A percentile compares a stretch with the other conserved stretches of the same genome.
Conservation (phyloP, 2,329 filamentous ascomycete species). For the Daldinia sp. region DNA sequence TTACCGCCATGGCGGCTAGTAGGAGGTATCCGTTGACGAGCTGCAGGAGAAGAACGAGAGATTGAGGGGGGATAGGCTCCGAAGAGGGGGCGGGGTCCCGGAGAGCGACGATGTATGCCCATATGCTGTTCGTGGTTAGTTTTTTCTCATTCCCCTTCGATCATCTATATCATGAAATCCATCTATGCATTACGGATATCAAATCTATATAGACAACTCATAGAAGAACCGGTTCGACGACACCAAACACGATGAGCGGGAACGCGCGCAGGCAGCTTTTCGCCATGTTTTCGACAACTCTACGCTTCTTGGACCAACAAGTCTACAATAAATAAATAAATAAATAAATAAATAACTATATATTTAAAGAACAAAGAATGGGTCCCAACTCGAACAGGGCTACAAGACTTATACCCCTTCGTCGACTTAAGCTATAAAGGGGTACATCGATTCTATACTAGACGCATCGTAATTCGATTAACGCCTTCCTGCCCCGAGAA, state of each 20-base stretch:
- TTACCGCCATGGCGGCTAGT: slow-evolving; percentile 43
- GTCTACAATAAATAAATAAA: background rate
- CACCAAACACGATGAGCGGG: slow-evolving; percentile 42
- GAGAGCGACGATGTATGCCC: slow-evolving; percentile 39
- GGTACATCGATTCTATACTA: background rate
- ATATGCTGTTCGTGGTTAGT: slow-evolving; percentile 21
- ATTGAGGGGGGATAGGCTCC: slow-evolving; percentile 31
- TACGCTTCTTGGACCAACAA: background rate
- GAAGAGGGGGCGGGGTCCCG: slow-evolving; percentile 39
- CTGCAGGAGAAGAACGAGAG: slow-evolving; percentile 40
- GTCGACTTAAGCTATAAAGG: background rate
- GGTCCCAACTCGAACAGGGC: background rate
- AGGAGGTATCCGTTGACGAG: slow-evolving; percentile 46
- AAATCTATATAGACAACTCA: slow-evolving; percentile 14
- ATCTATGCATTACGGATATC: no score
- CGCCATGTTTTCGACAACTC: slow-evolving; percentile 28
- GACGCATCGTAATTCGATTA: slow-evolving; percentile 3
- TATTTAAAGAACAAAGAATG: no score
- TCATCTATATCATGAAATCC: background rate
- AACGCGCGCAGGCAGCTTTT: slow-evolving; percentile 36
- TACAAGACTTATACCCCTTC: background rate
- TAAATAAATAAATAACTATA: no score
- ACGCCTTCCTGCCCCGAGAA: slow-evolving; percentile 12
- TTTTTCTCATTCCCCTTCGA: background rate
- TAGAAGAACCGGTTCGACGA: slow-evolving; percentile 43